Evolutionary conservation across 768 basidiomycete genomes (phyloP).

Genomic region (Lactifluus pinguis): DNA sequence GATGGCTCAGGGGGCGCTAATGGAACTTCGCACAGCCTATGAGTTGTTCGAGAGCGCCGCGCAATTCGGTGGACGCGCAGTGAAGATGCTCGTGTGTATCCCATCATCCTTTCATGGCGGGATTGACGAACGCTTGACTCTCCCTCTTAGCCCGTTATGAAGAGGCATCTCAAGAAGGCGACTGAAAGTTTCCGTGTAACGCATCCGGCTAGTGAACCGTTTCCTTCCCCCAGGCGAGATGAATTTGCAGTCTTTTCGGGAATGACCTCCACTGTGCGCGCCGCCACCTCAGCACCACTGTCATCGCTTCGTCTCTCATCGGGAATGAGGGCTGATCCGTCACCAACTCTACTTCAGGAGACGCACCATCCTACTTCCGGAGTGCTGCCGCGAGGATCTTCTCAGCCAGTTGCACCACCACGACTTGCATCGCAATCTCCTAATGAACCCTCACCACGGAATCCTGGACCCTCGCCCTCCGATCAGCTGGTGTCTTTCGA

Average conservation of each 20-base stretch:
- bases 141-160: constrained; percentile 48
- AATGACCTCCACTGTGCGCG: constrained; percentile 55
- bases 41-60: constrained; percentile 61
- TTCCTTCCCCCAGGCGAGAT: constrained; percentile 48
- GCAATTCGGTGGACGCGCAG: constrained; percentile 51
- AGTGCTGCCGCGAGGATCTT: not conserved
- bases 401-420: not conserved
- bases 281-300: constrained; percentile 26
- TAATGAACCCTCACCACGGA: not conserved
- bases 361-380: not conserved
- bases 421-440: not conserved
- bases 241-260: constrained; percentile 71
- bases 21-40: constrained; percentile 53
- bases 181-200: constrained; percentile 31
- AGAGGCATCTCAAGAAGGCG: constrained; percentile 49
- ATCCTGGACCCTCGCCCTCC: constrained; percentile 25
- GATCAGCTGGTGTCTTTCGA: constrained; percentile 27
- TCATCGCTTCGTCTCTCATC: constrained; percentile 19
- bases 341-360: not conserved
- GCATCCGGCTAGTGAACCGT: constrained; percentile 51
- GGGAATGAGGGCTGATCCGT: constrained; percentile 8
- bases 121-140: not conserved
- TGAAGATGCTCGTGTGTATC: constrained; percentile 55
- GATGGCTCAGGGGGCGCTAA: constrained; percentile 59
- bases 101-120: not conserved